Conservation (phyloP, 2,329 filamentous ascomycete species). For the Cladophialophora yegresii region DNA sequence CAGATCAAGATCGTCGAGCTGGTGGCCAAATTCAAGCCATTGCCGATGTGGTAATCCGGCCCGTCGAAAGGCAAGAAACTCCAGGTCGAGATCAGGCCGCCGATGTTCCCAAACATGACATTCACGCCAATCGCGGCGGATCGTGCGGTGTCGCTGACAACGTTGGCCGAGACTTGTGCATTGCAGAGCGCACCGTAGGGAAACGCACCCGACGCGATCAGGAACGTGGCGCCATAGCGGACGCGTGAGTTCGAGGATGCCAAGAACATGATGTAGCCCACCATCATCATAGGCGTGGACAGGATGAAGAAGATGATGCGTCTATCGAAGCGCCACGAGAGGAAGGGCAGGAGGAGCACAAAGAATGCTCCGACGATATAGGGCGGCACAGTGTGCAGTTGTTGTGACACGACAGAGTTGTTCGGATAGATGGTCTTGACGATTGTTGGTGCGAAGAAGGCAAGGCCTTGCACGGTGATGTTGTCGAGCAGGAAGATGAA, state of each 20-base stretch:
- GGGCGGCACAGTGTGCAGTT: constrained; percentile 70
- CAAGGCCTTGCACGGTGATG: constrained; percentile 70
- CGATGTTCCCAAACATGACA: constrained; percentile 74
- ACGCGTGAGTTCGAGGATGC: constrained; percentile 55
- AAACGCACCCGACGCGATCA: constrained; percentile 67
- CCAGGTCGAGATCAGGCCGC: constrained; percentile 68
- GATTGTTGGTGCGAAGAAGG: constrained; percentile 71
- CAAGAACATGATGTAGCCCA: constrained; percentile 71
- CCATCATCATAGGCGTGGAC: constrained; percentile 64
- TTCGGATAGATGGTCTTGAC: constrained; percentile 67
- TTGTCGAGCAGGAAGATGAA: constrained; percentile 67
- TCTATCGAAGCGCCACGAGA: constrained; percentile 63
- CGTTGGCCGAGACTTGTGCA: constrained; percentile 68
- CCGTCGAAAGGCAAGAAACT: constrained; percentile 63
- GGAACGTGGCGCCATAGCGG: constrained; percentile 70
- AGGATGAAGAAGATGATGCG: constrained; percentile 63
- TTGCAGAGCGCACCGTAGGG: constrained; percentile 65
- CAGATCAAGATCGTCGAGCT: constrained; percentile 59
- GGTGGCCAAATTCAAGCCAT: constrained; percentile 68
- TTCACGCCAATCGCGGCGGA: constrained; percentile 66
- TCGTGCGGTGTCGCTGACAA: constrained; percentile 69
- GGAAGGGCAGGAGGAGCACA: constrained; percentile 61
- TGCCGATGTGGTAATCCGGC: constrained; percentile 69
- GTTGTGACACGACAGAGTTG: constrained; percentile 61
- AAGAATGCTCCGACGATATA: constrained; percentile 70